These are phyloP conservation scores for Helianthus annuus DNA, from an alignment of 129 eudicot species.

Conservation along the genomic window HanXRQr2.0-SUNRISE NC_035442.2:110350213-110350712, in stretches of 20 bases:
- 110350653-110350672: slow-evolving; percentile 38
- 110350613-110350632: slow-evolving; percentile 66
- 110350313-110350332: slow-evolving; percentile 39
- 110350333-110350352: slow-evolving; percentile 87
- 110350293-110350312: too few species aligned
- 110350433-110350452: background rate
- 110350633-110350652: slow-evolving; percentile 52
- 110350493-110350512: slow-evolving; percentile 69
- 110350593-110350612: background rate
- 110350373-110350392: slow-evolving; percentile 96
- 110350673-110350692: slow-evolving; percentile 50
- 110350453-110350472: slow-evolving; percentile 46
- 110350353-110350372: slow-evolving; percentile 83
- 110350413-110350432: too few species aligned
- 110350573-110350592: background rate
- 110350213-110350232: slow-evolving; percentile 66
- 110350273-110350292: too few species aligned
- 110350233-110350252: slow-evolving; percentile 88
- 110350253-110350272: slow-evolving; percentile 29
- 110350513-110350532: slow-evolving; percentile 37
- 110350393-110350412: slow-evolving; percentile 13
- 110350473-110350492: slow-evolving; percentile 53
- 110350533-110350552: too few species aligned
- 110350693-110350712: slow-evolving; percentile 31
- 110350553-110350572: background rate